phyloP scores from a whole-genome alignment of 2,329 filamentous ascomycete genomes.

The Nigrograna mackinnonii region DNA sequence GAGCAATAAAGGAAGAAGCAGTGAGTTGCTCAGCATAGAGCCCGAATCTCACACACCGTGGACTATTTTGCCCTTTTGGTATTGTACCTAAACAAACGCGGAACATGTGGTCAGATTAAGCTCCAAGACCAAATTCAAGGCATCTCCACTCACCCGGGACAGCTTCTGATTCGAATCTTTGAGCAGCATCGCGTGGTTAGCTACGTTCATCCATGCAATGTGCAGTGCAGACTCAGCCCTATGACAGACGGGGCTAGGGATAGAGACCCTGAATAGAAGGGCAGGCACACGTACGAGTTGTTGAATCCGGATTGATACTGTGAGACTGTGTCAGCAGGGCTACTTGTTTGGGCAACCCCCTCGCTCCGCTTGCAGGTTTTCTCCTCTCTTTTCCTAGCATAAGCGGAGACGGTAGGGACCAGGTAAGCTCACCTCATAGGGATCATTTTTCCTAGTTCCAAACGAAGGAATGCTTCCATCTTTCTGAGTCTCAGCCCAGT shows the following conservation, averaged over 20 bases:
- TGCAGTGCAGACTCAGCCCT: slow-evolving; percentile 4
- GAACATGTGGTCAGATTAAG: slow-evolving; percentile 20
- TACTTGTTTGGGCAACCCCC: too few species aligned
- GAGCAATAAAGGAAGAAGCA: slow-evolving; percentile 37
- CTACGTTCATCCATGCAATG: slow-evolving; percentile 12
- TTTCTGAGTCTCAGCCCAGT: slow-evolving; percentile 64
- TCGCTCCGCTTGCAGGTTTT: neutral
- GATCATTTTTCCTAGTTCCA: slow-evolving; percentile 56
- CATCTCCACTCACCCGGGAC: slow-evolving; percentile 38
- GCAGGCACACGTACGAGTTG: slow-evolving; percentile 45
- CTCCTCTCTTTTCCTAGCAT: neutral
- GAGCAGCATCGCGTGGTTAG: slow-evolving; percentile 27
- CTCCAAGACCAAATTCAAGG: slow-evolving; percentile 1
- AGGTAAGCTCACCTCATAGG: slow-evolving; percentile 49
- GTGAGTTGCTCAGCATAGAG: slow-evolving; percentile 44
- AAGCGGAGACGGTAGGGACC: neutral
- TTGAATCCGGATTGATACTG: slow-evolving; percentile 62
- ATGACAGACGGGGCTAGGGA: too few species aligned
- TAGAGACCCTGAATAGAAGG: too few species aligned
- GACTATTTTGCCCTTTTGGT: slow-evolving; percentile 51
- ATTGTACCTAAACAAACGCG: slow-evolving; percentile 39
- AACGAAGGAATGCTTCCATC: slow-evolving; percentile 60
- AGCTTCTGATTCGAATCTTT: slow-evolving; percentile 50
- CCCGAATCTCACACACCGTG: slow-evolving; percentile 37
- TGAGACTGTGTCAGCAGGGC: slow-evolving; percentile 6